Conservation (phyloP, 2,329 filamentous ascomycete genomes). For the Cryphonectria naterciae region DNA sequence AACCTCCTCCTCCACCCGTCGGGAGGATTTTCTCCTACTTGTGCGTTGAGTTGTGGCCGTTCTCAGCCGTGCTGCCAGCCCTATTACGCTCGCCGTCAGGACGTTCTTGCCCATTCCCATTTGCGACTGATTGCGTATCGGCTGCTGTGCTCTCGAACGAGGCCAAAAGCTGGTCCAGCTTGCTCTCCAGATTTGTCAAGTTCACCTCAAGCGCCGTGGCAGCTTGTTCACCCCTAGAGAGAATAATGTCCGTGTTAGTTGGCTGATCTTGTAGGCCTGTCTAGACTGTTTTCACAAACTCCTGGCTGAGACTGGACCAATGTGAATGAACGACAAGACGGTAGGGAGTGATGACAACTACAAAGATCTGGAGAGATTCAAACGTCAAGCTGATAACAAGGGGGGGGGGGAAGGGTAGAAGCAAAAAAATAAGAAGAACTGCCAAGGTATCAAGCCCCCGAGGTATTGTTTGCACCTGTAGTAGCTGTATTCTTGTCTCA, state of each 20-base stretch:
- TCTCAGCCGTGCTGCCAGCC: neutral
- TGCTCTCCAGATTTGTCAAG: slow-evolving; percentile 56
- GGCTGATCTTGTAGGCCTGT: neutral
- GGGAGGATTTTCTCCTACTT: neutral
- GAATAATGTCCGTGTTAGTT: slow-evolving; percentile 7
- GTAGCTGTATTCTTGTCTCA: neutral
- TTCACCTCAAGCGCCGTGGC: slow-evolving; percentile 57
- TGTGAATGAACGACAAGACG: neutral
- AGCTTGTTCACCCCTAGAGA: slow-evolving; percentile 56
- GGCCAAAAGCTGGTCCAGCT: slow-evolving; percentile 59
- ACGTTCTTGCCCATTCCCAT: slow-evolving; percentile 1
- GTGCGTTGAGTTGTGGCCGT: slow-evolving; percentile 1
- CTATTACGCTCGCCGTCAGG: neutral
- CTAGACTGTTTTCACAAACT: neutral
- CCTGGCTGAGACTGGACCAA: neutral
- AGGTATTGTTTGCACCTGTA: neutral
- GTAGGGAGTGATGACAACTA: neutral
- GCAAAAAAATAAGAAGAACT: neutral
- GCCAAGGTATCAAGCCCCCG: neutral
- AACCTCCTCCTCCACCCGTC: too few species aligned
- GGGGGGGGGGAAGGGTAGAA: neutral
- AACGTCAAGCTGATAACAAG: too few species aligned
- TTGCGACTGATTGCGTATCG: slow-evolving; percentile 4
- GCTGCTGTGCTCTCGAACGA: slow-evolving; percentile 44
- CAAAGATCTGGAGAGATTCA: neutral